These are phyloP conservation scores for Jaapia argillacea DNA, from an alignment of 768 basidiomycete genomes.

Conservation along the genomic window DNA sequence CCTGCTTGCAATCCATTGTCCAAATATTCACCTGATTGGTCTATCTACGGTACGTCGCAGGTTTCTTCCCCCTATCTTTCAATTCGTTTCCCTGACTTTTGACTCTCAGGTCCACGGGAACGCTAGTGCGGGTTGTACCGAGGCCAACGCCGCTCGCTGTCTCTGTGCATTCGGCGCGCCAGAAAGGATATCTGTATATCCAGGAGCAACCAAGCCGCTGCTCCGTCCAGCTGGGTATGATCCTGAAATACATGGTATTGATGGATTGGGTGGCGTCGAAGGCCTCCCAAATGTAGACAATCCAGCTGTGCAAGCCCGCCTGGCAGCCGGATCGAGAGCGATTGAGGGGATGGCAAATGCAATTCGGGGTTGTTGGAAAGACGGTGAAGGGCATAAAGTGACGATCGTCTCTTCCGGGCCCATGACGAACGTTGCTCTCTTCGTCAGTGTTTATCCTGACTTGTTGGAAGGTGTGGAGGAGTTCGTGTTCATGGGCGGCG, in stretches of 20 bases:
- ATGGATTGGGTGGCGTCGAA: constrained; percentile 80
- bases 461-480: constrained; percentile 48
- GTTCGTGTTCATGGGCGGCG: constrained; percentile 89
- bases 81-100: not conserved
- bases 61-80: not conserved
- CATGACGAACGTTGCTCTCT: constrained; percentile 64
- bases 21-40: constrained; percentile 61
- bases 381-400: constrained; percentile 48
- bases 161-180: constrained; percentile 67
- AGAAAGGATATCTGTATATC: constrained; percentile 45
- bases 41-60: constrained; percentile 60
- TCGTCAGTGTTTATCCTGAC: constrained; percentile 32
- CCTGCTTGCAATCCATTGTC: constrained; percentile 59
- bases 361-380: constrained; percentile 45
- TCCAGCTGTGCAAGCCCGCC: constrained; percentile 37
- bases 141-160: constrained; percentile 68
- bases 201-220: constrained; percentile 64
- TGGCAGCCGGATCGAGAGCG: constrained; percentile 37
- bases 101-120: constrained; percentile 69
- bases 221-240: constrained; percentile 52
- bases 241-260: constrained; percentile 72
- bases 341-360: constrained; percentile 59
- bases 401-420: constrained; percentile 72
- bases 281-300: constrained; percentile 49
- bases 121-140: constrained; percentile 47